Evolutionary conservation across 2,329 filamentous ascomycete genomes (phyloP).

Genomic region (Ceratocystis papillata): DNA sequence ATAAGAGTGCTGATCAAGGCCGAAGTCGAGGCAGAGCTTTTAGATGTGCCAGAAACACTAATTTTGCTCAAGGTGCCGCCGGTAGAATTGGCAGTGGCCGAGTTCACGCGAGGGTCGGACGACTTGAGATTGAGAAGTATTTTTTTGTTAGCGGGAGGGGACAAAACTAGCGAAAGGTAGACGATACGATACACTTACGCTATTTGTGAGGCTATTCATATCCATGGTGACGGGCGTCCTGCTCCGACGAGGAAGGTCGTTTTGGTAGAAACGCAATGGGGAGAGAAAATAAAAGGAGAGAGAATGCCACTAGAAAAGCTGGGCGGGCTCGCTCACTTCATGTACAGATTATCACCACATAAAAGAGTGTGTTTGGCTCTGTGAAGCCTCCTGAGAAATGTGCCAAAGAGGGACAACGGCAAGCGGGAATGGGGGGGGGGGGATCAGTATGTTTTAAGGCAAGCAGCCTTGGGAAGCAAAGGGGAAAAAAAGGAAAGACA

Average conservation of each 20-base stretch:
- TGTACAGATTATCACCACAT: background rate
- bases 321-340: conserved; percentile 3
- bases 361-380: conserved; percentile 7
- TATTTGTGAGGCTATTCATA: conserved; percentile 18
- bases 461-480: background rate
- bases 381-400: background rate
- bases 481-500: background rate
- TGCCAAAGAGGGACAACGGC: background rate
- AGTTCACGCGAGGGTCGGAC: conserved; percentile 36
- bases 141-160: background rate
- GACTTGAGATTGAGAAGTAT: conserved; percentile 17
- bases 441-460: too few species aligned
- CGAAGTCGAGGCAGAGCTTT: conserved; percentile 35
- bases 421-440: background rate
- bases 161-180: background rate
- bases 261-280: background rate
- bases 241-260: background rate
- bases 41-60: conserved; percentile 28
- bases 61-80: conserved; percentile 33
- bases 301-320: background rate
- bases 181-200: conserved; percentile 6
- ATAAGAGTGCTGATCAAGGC: conserved; percentile 42
- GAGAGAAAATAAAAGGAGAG: background rate
- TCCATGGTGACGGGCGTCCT: background rate
- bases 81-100: conserved; percentile 35